Conservation (phyloP, 495 filamentous ascomycete genomes). For the Neurospora discreta region DNA sequence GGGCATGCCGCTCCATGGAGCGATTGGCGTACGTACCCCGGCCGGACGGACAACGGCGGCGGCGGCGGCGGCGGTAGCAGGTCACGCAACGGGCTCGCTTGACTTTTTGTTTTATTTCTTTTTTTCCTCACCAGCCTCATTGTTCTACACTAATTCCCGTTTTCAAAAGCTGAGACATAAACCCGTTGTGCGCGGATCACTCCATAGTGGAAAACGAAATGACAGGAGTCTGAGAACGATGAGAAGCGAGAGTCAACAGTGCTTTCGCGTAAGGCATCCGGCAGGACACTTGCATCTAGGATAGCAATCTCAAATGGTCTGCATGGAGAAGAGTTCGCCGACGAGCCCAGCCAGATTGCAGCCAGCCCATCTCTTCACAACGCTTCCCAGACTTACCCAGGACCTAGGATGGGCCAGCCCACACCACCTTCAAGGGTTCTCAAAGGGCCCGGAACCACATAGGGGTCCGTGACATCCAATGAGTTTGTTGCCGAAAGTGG, state of each 20-base stretch:
- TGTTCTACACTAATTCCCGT: neutral
- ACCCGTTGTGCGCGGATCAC: neutral
- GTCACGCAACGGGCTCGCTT: neutral
- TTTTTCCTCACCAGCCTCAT: neutral
- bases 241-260: conserved; percentile 5
- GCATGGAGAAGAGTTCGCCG: conserved; percentile 14
- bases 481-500: neutral
- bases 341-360: conserved; percentile 5
- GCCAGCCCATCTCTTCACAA: conserved; percentile 6
- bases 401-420: neutral
- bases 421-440: neutral
- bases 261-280: conserved; percentile 26
- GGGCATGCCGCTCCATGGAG: neutral
- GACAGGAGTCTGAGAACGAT: neutral
- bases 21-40: neutral
- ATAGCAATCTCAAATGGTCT: conserved; percentile 12
- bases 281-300: conserved; percentile 21
- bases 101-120: neutral
- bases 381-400: neutral
- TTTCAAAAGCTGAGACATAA: neutral
- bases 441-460: conserved; percentile 13
- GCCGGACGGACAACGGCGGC: neutral
- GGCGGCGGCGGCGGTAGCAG: neutral
- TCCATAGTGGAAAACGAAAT: neutral
- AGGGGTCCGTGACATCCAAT: conserved; percentile 15